These are phyloP conservation scores for Naganishia sp. DNA, from an alignment of 1,284 basidiomycete species.

Conservation along the genomic window DNA sequence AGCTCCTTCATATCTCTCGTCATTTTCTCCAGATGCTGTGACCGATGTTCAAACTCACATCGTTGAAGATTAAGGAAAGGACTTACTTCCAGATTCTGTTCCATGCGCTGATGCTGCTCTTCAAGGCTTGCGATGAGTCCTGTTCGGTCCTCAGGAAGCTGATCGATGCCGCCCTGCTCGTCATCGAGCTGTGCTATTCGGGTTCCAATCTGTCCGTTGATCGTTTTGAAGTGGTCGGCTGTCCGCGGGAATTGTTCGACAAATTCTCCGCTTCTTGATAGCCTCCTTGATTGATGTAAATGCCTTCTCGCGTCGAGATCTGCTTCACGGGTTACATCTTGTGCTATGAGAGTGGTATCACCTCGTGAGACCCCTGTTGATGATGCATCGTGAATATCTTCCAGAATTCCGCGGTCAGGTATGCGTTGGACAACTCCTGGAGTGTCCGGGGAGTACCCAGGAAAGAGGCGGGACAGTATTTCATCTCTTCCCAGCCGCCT, in stretches of 20 bases:
- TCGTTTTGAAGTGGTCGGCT: too few relatives aligned
- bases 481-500: constrained; percentile 11
- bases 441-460: neutral
- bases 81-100: constrained; percentile 21
- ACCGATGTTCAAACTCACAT: neutral
- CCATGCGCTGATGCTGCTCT: constrained; percentile 16
- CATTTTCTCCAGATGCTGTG: constrained; percentile 1
- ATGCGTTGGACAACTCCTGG: too few relatives aligned
- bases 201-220: neutral
- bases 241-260: too few relatives aligned
- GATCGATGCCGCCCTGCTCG: neutral
- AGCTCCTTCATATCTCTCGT: neutral
- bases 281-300: too few relatives aligned
- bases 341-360: neutral
- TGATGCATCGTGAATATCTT: neutral
- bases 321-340: too few relatives aligned
- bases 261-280: too few relatives aligned
- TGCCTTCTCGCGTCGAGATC: too few relatives aligned
- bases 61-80: too few relatives aligned
- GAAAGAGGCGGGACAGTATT: constrained; percentile 13
- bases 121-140: constrained; percentile 4
- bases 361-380: neutral
- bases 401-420: neutral
- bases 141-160: neutral
- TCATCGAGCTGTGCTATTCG: neutral